Evolutionary conservation across 495 filamentous ascomycete genomes (phyloP), one percentile per base, ranked within the genome.

Genomic region (Diplogelasinospora grovesii): DNA sequence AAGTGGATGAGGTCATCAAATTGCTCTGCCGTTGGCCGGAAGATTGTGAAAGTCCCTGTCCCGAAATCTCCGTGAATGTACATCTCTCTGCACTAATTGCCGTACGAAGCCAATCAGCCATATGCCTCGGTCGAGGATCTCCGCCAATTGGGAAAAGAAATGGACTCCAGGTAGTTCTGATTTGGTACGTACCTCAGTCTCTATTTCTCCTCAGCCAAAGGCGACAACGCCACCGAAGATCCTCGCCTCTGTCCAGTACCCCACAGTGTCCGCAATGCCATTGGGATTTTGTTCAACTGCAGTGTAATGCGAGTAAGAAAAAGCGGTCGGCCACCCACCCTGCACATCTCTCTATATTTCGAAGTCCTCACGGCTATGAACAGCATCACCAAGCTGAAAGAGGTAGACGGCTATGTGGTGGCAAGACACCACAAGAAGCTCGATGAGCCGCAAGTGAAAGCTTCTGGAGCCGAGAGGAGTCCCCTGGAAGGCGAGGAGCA

Each of bases 181-280:
- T 4, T 13, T 22, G 10, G 22, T 4, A 20, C 23, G 18, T 15
- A 36, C 41, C 22, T 35, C 23, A 27, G 31, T 29, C 5, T 27
- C 41, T 2, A 34, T 30, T 8, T 45, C 38, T 8, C 34, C 33
- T 8, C 34, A 34, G 27, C 59, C 50, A 14, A 63, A 60, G 7
- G 55, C 24, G 2, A 49, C 39, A 15, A 57, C 52, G 20, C 46
- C 52, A 7, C 54, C 48, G 4, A 60, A 40, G 13, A 53, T 47
- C 4, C 45, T 43, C 11, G 42, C 39, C 33, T 54, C 56, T 36
- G 50, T 50, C 59, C 51, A 63, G 36, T 57, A 57, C 5, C 53
- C 59, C 19, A 50, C 54, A 0, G 49, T 26, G 31, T 60, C 56
- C 2, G 49, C 46, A n/a, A 57, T 37, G n/a, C 49, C 45, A 8